Evolutionary conservation across 23 red algal genomes (phyloP).

Genomic region (Gracilaria vermiculophylla): DNA sequence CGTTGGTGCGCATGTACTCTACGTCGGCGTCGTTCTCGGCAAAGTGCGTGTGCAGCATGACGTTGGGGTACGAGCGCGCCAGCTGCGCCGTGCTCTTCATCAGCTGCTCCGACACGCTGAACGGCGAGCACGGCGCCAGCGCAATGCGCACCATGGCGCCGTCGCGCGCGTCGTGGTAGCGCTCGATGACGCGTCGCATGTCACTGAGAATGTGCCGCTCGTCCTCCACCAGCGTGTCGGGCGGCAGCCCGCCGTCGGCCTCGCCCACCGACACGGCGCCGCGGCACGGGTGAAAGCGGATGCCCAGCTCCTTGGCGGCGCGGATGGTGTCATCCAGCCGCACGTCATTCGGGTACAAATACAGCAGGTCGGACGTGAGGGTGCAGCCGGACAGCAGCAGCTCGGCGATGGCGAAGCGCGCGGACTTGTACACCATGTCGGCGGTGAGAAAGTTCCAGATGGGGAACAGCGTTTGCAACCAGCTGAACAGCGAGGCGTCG

Average conservation of each 20-base stretch:
- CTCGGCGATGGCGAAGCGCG: constrained; percentile 52
- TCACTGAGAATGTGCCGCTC: constrained; percentile 19
- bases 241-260: constrained; percentile 46
- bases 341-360: constrained; percentile 45
- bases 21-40: constrained; percentile 35
- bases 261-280: constrained; percentile 53
- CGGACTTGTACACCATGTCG: constrained; percentile 51
- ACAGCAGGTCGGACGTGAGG: constrained; percentile 51
- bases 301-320: constrained; percentile 41
- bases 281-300: constrained; percentile 52
- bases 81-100: constrained; percentile 36
- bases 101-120: constrained; percentile 32
- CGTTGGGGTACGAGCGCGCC: constrained; percentile 39
- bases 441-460: constrained; percentile 54
- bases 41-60: constrained; percentile 60
- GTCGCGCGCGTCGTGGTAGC: constrained; percentile 45
- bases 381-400: constrained; percentile 49
- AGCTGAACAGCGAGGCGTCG: constrained; percentile 33
- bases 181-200: constrained; percentile 46
- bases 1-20: constrained; percentile 41
- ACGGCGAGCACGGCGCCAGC: constrained; percentile 52
- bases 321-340: constrained; percentile 48
- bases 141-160: constrained; percentile 53
- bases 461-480: constrained; percentile 40
- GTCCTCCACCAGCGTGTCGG: constrained; percentile 43